These are phyloP conservation scores for Clavispora santaluciae DNA, from an alignment of 805 yeast species.

Conservation along the genomic window DNA sequence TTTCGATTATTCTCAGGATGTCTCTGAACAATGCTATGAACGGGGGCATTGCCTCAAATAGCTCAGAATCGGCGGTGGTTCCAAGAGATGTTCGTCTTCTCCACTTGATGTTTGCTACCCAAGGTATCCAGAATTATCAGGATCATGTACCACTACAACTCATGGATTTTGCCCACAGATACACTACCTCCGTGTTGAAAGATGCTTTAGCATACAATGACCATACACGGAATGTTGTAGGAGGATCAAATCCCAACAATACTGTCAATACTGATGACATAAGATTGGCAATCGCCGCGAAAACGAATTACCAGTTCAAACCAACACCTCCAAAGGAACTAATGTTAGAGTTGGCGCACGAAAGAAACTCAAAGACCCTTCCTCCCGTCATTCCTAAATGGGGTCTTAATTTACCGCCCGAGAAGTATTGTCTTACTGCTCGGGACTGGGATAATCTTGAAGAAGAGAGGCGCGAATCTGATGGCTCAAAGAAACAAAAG, in stretches of 20 bases:
- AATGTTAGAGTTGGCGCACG: slow-evolving; percentile 84
- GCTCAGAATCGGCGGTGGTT: slow-evolving; percentile 25
- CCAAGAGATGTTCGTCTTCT: slow-evolving; percentile 91
- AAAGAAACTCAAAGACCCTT: slow-evolving; percentile 80
- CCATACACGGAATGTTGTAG: slow-evolving; percentile 50
- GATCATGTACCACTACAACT: slow-evolving; percentile 94
- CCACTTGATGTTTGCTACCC: slow-evolving; percentile 88
- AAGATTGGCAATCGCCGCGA: slow-evolving; percentile 85
- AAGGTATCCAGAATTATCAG: slow-evolving; percentile 86
- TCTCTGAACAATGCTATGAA: not conserved
- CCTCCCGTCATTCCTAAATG: slow-evolving; percentile 89
- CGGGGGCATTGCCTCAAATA: not conserved
- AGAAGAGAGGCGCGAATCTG: slow-evolving; percentile 19
- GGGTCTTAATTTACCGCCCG: slow-evolving; percentile 95
- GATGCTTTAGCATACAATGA: slow-evolving; percentile 90
- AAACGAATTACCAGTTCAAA: slow-evolving; percentile 94
- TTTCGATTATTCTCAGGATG: not conserved
- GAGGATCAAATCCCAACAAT: slow-evolving; percentile 23
- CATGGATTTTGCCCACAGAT: slow-evolving; percentile 93
- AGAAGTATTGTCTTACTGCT: slow-evolving; percentile 89
- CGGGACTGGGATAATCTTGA: slow-evolving; percentile 56
- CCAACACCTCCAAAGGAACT: slow-evolving; percentile 92
- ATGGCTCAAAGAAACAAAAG: slow-evolving; percentile 9
- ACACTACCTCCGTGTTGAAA: slow-evolving; percentile 78
- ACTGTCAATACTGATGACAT: slow-evolving; percentile 81